Evolutionary conservation across 75 land plant genomes (phyloP).

Genomic region (Picea glauca): DNA sequence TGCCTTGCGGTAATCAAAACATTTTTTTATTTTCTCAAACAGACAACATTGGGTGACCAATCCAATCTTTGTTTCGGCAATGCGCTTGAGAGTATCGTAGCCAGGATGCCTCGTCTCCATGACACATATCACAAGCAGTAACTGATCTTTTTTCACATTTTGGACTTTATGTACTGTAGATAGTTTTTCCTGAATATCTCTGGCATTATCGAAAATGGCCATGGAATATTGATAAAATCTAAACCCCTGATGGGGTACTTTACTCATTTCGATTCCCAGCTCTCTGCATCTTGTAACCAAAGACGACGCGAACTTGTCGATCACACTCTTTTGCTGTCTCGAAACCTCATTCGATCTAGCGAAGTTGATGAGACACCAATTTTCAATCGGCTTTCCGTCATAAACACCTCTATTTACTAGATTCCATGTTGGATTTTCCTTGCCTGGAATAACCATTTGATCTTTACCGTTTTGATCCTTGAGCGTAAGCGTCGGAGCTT

Average conservation of each 20-base stretch:
- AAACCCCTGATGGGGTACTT: neutral
- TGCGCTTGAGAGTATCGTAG: constrained; percentile 57
- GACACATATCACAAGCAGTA: constrained; percentile 44
- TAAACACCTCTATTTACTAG: constrained; percentile 26
- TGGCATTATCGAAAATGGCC: constrained; percentile 13
- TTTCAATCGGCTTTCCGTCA: constrained; percentile 21
- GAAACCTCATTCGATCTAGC: neutral
- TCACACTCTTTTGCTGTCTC: neutral
- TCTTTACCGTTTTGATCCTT: neutral
- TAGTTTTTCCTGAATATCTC: constrained; percentile 16
- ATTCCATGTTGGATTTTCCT: constrained; percentile 40
- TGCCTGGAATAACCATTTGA: constrained; percentile 13
- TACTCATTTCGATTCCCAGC: constrained; percentile 25
- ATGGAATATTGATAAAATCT: neutral
- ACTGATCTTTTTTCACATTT: neutral
- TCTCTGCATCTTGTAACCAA: constrained; percentile 5
- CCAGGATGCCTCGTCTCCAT: constrained; percentile 38
- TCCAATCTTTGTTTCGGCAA: constrained; percentile 48
- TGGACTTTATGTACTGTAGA: neutral
- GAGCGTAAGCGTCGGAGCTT: constrained; percentile 32
- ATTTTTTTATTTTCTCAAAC: constrained; percentile 9
- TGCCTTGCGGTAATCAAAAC: neutral
- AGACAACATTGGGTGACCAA: constrained; percentile 69
- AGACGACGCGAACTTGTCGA: neutral
- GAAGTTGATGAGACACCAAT: constrained; percentile 52